Base-by-base conservation (phyloP, 257 asterid genomes). In the Cynanchum wilfordii region DNA sequence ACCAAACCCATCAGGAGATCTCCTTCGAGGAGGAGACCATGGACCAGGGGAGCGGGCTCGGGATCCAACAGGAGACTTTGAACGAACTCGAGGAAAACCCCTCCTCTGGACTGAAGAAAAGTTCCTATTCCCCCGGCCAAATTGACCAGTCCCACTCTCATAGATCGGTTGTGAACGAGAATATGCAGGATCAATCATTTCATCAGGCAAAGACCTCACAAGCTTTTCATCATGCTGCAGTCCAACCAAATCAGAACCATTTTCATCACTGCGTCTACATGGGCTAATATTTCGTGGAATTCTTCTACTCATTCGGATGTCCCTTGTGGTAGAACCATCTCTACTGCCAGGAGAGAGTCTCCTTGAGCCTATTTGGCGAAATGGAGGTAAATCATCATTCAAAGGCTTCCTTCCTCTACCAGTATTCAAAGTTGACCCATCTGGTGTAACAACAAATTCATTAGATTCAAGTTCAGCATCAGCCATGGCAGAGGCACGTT, bases 1-100 rank as follows among this genome's bases (percentile, higher is more conserved):
- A 51, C 72, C 75, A 51, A 75, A 78, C 45, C 83, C 85, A 54
- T 84, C 86, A 1, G 88, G 87, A 24, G 90, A 87, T 81, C 97
- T 84, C 77, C 92, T 87, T 68, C 89, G 83, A 54, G 95, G 88
- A 80, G 96, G 84, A 42, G 88, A 79, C 97, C 97, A 87, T 25
- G 85, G 85, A 20, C 85, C 94, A 70, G 97, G 97, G 11, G 98
- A 85, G 25, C 86, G 89, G 25, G 92, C 74, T 59, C 87, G 82
- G 40, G 92, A 83, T 78, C 90, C 81, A 69, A 76, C 77, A 0
- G 95, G 97, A 70, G 98, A 93, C 78, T 90, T 90, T 47, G 95
- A 85, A 45, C 77, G 84, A 75, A 77, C 76, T 71, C 83, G 88
- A 64, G 85, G 79, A 77, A 86, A 89, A 9, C 83, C 86, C 75